A percentile compares a stretch with the other conserved stretches of the same genome.
Conservation (phyloP, 2,329 filamentous ascomycete species). For the Akanthomyces uredinophilus region DNA sequence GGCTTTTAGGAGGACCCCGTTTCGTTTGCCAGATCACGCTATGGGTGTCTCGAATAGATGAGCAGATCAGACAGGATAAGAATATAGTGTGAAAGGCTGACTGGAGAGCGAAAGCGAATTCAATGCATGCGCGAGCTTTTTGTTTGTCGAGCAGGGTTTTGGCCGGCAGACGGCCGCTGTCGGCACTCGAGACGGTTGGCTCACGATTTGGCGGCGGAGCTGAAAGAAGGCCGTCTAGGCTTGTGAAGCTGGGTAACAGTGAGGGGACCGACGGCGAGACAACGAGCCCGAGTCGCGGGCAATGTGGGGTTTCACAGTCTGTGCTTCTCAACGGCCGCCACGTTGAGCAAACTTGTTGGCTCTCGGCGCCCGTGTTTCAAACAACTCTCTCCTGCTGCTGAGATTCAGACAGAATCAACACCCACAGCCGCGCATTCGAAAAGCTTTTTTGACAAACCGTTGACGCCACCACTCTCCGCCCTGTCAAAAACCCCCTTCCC, state of each 20-base stretch:
- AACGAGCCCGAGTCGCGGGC: neutral
- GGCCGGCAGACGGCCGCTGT: neutral
- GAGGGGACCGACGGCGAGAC: neutral
- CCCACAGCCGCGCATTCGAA: no score
- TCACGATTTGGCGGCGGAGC: neutral
- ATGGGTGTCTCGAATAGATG: neutral
- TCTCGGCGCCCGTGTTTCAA: neutral
- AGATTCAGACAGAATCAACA: neutral
- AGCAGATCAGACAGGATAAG: neutral
- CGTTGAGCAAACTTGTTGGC: neutral
- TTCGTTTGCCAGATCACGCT: neutral
- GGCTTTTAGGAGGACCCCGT: neutral
- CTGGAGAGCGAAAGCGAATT: neutral
- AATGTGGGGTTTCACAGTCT: neutral
- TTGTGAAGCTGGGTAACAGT: neutral
- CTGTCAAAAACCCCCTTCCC: neutral
- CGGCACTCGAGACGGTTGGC: neutral
- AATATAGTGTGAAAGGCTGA: neutral
- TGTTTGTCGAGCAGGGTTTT: neutral
- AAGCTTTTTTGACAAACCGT: neutral
- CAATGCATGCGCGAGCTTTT: neutral
- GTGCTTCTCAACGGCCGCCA: neutral
- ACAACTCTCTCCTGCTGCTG: neutral
- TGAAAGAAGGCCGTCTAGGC: neutral
- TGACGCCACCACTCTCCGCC: neutral